phyloP scores from a whole-genome alignment of 2,329 filamentous ascomycete species.

The Fusarium tricinctum region DNA sequence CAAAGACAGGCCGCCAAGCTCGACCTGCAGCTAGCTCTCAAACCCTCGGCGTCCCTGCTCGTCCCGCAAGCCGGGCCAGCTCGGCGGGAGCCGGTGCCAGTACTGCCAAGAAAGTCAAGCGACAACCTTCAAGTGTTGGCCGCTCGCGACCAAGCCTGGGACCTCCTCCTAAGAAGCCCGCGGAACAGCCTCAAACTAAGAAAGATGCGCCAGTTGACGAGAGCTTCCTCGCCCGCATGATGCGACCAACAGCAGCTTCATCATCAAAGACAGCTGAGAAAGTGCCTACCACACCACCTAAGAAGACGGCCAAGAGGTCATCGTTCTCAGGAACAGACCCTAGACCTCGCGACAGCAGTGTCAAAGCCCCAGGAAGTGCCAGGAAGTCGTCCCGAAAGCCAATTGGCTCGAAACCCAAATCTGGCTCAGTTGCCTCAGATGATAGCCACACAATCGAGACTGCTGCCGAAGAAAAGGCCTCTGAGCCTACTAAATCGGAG shows the following conservation, averaged over 20 bases:
- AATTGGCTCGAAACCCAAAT: conserved; percentile 15
- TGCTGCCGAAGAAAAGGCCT: conserved; percentile 12
- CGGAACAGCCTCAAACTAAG: conserved; percentile 56
- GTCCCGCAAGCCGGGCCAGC: conserved; percentile 64
- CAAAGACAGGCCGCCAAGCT: conserved; percentile 61
- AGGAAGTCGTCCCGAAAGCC: conserved; percentile 37
- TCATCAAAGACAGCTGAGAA: conserved; percentile 78
- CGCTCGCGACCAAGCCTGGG: conserved; percentile 68
- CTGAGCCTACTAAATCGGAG: conserved; percentile 19
- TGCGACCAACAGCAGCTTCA: conserved; percentile 79
- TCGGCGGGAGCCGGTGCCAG: conserved; percentile 46
- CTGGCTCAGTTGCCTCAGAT: conserved; percentile 17
- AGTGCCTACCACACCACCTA: conserved; percentile 63
- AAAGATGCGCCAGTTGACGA: conserved; percentile 73
- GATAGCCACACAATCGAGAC: conserved; percentile 17
- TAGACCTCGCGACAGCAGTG: conserved; percentile 41
- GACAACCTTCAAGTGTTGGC: conserved; percentile 61
- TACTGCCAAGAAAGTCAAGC: conserved; percentile 56
- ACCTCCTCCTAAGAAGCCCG: conserved; percentile 68
- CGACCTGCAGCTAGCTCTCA: conserved; percentile 55
- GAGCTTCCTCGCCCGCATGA: conserved; percentile 84
- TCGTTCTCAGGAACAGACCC: conserved; percentile 43
- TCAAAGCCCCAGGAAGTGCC: conserved; percentile 46
- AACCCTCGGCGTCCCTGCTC: conserved; percentile 53
- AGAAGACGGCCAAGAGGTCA: conserved; percentile 53